Percentiles rank a stretch among this genome's conserved stretches.
Evolutionary conservation across 805 yeast species (phyloP).

Genomic region (Sugiyamaella floridensis): DNA sequence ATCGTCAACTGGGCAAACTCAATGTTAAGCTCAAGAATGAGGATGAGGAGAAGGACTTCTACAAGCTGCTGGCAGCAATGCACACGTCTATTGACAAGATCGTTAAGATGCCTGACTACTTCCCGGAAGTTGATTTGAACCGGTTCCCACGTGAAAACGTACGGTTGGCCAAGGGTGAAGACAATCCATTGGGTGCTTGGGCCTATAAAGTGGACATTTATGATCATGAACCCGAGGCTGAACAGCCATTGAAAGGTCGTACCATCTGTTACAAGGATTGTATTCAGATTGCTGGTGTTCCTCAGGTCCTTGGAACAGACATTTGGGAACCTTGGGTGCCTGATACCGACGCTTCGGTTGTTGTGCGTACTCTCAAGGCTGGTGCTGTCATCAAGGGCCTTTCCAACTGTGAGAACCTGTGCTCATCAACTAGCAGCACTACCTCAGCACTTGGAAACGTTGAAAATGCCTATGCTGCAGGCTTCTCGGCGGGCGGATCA

Average conservation of each 20-base stretch:
- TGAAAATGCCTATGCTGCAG: slow-evolving; percentile 37
- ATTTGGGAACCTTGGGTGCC: slow-evolving; percentile 32
- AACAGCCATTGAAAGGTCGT: slow-evolving; percentile 23
- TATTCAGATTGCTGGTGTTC: slow-evolving; percentile 32
- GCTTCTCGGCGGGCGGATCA: slow-evolving; percentile 42
- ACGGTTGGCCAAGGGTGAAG: slow-evolving; percentile 22
- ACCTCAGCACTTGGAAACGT: slow-evolving; percentile 39
- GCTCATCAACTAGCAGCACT: slow-evolving; percentile 31
- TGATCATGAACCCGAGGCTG: slow-evolving; percentile 23
- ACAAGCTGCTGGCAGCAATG: slow-evolving; percentile 7
- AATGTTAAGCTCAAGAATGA: slow-evolving; percentile 1
- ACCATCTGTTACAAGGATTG: slow-evolving; percentile 34
- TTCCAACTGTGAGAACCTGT: slow-evolving; percentile 35
- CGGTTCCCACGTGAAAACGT: slow-evolving; percentile 32
- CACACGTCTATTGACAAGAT: slow-evolving; percentile 7
- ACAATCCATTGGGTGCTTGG: slow-evolving; percentile 32
- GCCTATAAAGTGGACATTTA: slow-evolving; percentile 27
- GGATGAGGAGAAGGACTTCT: slow-evolving; percentile 7
- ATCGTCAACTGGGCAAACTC: slow-evolving; percentile 5
- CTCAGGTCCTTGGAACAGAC: slow-evolving; percentile 34
- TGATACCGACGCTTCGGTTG: slow-evolving; percentile 33
- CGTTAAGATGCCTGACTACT: slow-evolving; percentile 22
- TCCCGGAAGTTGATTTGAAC: slow-evolving; percentile 27
- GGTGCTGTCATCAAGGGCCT: slow-evolving; percentile 33
- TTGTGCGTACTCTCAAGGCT: slow-evolving; percentile 31